Base-by-base conservation (phyloP, 2,329 filamentous ascomycete species). In the Neofusicoccum parvum region DNA sequence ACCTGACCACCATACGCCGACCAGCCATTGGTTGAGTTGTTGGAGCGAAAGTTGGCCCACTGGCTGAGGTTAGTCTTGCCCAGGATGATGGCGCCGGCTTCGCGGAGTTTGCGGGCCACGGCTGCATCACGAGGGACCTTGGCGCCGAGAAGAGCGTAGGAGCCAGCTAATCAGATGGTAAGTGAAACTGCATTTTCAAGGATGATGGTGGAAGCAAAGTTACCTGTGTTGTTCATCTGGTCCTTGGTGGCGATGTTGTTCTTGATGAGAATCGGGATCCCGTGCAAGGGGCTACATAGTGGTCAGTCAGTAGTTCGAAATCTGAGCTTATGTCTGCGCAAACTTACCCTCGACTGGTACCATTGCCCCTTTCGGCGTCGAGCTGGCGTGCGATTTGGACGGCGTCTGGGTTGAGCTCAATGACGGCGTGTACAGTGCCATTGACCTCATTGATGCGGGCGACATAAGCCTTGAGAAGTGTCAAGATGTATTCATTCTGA, bases 11-110 rank as follows among this genome's bases (percentile, higher is more conserved):
- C 87, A 66, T 86, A 80, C 0, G 88, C 85, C 51, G 84, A 87
- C 88, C 88, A 91, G 5, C 89, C 89, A 65, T 86, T 86, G 11
- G 79, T 84, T 4, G 80, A 80, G 70, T 88, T 89, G 10, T 72
- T 72, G 3, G 84, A 86, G 10, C 89, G 80, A 63, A 80, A 87
- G 69, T 89, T 88, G 2, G 86, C 86, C 87, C 88, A 91, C 72
- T 91, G 84, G 1, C 83, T 87, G 34, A 91, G 72, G 65, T 87
- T 88, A 0, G 87, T 79, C 75, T 91, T 91, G 53, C 89, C 90
- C 0, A 92, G 79, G 48, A 91, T 85, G 48, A 91, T 80, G 1
- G 83, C 86, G 2, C 88, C 88, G 1, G 86, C 85, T 64, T 83
- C 77, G 63, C 88, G 81, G 5, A 91, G 80, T 12, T 80, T 77